phyloP scores from a whole-genome alignment of 2,329 filamentous ascomycete species.

The Aspergillus pseudoviridinutans region DNA sequence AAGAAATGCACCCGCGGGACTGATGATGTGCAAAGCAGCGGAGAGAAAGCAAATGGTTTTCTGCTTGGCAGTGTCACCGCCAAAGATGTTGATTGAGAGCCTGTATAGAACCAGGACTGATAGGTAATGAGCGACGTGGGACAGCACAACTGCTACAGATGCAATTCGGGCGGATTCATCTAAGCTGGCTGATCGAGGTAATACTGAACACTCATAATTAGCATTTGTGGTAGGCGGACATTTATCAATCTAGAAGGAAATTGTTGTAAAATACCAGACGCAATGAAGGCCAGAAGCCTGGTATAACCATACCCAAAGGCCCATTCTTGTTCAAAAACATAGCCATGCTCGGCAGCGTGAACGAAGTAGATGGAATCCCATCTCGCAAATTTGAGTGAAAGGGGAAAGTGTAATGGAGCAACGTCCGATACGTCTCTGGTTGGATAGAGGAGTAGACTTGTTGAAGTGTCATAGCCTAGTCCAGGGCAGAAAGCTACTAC shows the following conservation, averaged over 20 bases:
- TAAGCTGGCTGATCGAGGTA: conserved; percentile 18
- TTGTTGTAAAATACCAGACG: conserved; percentile 25
- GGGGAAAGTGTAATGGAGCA: conserved; percentile 11
- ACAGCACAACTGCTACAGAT: conserved; percentile 61
- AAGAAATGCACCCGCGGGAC: conserved; percentile 84
- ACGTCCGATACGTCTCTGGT: conserved; percentile 2
- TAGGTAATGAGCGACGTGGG: conserved; percentile 70
- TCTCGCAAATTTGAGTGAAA: conserved; percentile 47
- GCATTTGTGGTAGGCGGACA: conserved; percentile 1
- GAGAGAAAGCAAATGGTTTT: conserved; percentile 53
- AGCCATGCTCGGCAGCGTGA: conserved; percentile 50
- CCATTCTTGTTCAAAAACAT: conserved; percentile 63
- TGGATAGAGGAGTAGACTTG: conserved; percentile 44
- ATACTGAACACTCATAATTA: conserved; percentile 17
- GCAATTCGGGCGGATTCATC: conserved; percentile 22
- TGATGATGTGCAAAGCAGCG: conserved; percentile 73
- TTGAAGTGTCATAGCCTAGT: conserved; percentile 61
- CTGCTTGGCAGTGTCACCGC: conserved; percentile 25
- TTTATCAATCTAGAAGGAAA: not conserved
- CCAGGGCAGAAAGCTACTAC: conserved; percentile 51
- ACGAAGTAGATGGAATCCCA: conserved; percentile 64
- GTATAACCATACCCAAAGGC: conserved; percentile 59
- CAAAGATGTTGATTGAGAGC: conserved; percentile 58
- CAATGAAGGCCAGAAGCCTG: conserved; percentile 38
- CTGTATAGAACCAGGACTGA: conserved; percentile 70